Evolutionary conservation across 306 rosid genomes (phyloP).

Genomic region (Albizia julibrissin): DNA sequence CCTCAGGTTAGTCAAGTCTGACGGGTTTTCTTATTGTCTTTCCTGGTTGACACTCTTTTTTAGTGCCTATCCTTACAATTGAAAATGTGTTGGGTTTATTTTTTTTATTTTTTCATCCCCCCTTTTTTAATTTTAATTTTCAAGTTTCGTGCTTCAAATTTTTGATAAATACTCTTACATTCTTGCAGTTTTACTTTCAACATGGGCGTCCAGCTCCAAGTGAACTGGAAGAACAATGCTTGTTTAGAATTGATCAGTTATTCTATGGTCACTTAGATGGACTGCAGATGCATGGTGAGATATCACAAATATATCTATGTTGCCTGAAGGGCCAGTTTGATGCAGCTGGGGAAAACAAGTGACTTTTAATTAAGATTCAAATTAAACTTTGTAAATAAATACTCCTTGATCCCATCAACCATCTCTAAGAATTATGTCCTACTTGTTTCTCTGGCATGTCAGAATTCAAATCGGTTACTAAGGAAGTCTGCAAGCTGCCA

Average conservation of each 20-base stretch:
- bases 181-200: slow-evolving; percentile 91
- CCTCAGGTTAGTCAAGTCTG: slow-evolving; percentile 77
- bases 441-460: slow-evolving; percentile 45
- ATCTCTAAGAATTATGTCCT: slow-evolving; percentile 34
- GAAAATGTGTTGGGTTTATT: not conserved
- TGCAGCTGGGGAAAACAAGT: slow-evolving; percentile 16
- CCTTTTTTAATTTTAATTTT: not conserved
- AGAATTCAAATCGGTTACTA: slow-evolving; percentile 83
- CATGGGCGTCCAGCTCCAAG: slow-evolving; percentile 84
- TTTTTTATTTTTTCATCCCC: not conserved
- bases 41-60: slow-evolving; percentile 15
- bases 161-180: slow-evolving; percentile 26
- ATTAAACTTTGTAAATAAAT: slow-evolving; percentile 30
- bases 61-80: slow-evolving; percentile 22
- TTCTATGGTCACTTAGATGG: slow-evolving; percentile 79
- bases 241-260: slow-evolving; percentile 61
- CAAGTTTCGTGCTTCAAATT: not conserved
- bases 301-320: slow-evolving; percentile 33
- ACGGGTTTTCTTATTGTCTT: slow-evolving; percentile 23
- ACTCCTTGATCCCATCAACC: not conserved
- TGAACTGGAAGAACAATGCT: slow-evolving; percentile 80
- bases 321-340: slow-evolving; percentile 20
- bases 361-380: slow-evolving; percentile 16
- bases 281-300: slow-evolving; percentile 86
- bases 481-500: slow-evolving; percentile 98